Base-by-base conservation (phyloP, 306 rosid genomes). In the Medicago lupulina region DNA sequence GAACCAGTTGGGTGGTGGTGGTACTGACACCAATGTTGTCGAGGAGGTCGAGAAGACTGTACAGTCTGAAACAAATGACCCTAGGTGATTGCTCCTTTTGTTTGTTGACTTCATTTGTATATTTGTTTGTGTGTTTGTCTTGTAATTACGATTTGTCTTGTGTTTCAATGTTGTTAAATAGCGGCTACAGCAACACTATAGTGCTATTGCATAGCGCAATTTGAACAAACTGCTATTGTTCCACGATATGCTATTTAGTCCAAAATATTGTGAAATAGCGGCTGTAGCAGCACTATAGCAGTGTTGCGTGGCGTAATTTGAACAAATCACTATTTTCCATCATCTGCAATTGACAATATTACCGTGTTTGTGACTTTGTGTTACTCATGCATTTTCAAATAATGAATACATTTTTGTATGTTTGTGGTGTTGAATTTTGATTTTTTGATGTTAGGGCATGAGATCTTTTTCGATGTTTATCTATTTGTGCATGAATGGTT, bases 21-120 rank as follows among this genome's bases (percentile, higher is more conserved):
- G 81, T 7, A 64, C 82, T 6, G 93, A 89, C 79, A 79, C 91
- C 21, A 74, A 78, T 38, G 83, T 63, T 41, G 83, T 83, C 2
- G 99, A 92, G 49, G 99, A 92, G 89, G 98, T 96, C 15, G 99
- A 96, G 84, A 96, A 96, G 97, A 96, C 97, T 36, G 97, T 96
- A 79, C 99, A 92, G 90, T 92, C 96, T 23, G 99, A 92, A 86
- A 93, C 93, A 5, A 87, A 83, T 1, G 97, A 92, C 73, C 65
- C 91, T 21, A 92, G 97, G 99, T 95, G 74, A 3, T 28, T 28
- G 4, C 31, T 28, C n/a, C 13, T 6, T 59, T 50, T 21, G 8
- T 7, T 38, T 2, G 36, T 28, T 8, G 10, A 8, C 5, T 59
- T 17, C 19, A 2, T 19, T 54, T 54, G 28, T 54, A 18, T 18